Conservation (phyloP, 164 flowering plant genomes). For the Litsea cubeba region DNA sequence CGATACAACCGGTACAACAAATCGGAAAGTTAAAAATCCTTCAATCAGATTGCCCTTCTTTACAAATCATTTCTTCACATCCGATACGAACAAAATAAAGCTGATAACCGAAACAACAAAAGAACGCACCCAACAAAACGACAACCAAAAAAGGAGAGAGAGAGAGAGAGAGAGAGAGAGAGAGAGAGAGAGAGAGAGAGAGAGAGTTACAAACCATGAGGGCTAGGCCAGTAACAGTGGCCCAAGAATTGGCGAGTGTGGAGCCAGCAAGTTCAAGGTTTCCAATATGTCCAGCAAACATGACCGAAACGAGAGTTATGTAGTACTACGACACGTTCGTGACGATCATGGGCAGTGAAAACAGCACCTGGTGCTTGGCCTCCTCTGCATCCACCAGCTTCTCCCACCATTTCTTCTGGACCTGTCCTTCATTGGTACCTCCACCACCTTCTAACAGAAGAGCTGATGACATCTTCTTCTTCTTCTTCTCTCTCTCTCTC, state of each 20-base stretch:
- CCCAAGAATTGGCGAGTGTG: slow-evolving; percentile 57
- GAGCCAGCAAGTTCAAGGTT: slow-evolving; percentile 57
- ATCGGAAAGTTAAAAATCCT: no score
- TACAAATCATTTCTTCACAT: not conserved
- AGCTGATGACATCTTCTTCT: slow-evolving; percentile 9
- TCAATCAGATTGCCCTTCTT: not conserved
- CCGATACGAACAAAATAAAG: no score
- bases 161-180: no score
- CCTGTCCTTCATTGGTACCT: slow-evolving; percentile 1
- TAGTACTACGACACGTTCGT: slow-evolving; percentile 52
- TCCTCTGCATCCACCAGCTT: slow-evolving; percentile 47
- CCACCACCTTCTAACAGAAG: slow-evolving; percentile 11
- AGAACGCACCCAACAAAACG: no score
- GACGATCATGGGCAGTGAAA: slow-evolving; percentile 62
- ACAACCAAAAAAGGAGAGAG: no score
- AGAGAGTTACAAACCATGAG: no score
- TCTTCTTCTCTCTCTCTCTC: not conserved
- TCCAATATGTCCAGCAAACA: slow-evolving; percentile 80
- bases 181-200: no score
- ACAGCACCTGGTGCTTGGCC: slow-evolving; percentile 49
- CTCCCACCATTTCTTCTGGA: slow-evolving; percentile 24
- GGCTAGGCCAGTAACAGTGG: no score
- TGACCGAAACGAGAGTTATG: slow-evolving; percentile 61
- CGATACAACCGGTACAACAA: not conserved
- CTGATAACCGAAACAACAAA: no score